Conservation (phyloP, 1,139 yeast genomes). For the Arxiozyma heterogenica region DNA sequence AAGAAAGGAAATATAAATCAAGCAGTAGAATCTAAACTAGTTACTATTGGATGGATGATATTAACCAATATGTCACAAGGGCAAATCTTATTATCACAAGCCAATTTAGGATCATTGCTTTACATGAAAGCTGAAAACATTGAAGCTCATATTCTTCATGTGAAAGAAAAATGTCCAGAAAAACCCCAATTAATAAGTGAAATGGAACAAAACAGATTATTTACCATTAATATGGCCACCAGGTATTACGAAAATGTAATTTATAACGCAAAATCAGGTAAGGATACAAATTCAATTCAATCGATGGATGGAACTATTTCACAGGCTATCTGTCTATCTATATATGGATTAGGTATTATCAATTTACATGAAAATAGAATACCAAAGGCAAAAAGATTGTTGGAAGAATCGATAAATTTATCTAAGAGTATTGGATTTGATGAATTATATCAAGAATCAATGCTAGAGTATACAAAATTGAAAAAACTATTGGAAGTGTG, state of each 20-base stretch:
- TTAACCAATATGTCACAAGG: conserved; percentile 56
- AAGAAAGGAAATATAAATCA: conserved; percentile 53
- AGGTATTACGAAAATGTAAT: conserved; percentile 47
- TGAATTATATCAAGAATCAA: conserved; percentile 55
- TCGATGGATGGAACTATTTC: conserved; percentile 36
- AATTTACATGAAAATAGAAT: conserved; percentile 42
- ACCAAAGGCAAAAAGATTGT: conserved; percentile 44
- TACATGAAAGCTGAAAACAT: conserved; percentile 61
- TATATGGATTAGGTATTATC: conserved; percentile 78
- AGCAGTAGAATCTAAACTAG: conserved; percentile 53
- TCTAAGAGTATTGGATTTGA: conserved; percentile 58
- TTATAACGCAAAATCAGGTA: conserved; percentile 2
- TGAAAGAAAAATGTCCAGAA: conserved; percentile 72
- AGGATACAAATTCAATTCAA: not conserved
- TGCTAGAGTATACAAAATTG: conserved; percentile 46
- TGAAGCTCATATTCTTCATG: conserved; percentile 32
- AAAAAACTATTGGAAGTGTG: not conserved
- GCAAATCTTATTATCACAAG: conserved; percentile 53
- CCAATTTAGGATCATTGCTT: conserved; percentile 60
- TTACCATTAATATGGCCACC: conserved; percentile 31
- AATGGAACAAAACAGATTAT: not conserved
- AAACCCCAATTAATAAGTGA: conserved; percentile 34
- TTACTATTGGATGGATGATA: conserved; percentile 67
- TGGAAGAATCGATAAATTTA: conserved; percentile 60
- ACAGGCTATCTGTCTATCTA: conserved; percentile 66